Percentiles rank a stretch among this genome's conserved stretches.
phyloP scores from a whole-genome alignment of 2,329 filamentous ascomycete genomes.

The Ilyonectria robusta region DNA sequence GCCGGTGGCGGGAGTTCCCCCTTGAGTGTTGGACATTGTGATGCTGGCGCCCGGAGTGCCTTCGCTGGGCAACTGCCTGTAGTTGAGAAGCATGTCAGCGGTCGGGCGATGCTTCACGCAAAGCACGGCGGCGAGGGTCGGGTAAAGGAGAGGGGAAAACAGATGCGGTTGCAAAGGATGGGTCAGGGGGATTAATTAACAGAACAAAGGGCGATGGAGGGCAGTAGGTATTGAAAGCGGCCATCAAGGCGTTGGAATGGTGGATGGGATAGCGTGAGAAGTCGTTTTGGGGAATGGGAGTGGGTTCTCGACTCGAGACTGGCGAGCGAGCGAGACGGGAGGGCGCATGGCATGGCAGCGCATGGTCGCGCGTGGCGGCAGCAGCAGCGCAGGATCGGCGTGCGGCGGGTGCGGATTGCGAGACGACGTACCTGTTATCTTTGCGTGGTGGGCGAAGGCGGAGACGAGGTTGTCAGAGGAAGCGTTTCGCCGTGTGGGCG shows the following conservation, averaged over 20 bases:
- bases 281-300: slow-evolving; percentile 9
- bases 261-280: slow-evolving; percentile 15
- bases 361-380: slow-evolving; percentile 15
- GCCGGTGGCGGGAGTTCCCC: slow-evolving; percentile 40
- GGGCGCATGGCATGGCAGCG: slow-evolving; percentile 28
- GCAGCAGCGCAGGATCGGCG: slow-evolving; percentile 2
- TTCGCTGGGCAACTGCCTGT: slow-evolving; percentile 46
- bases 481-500: slow-evolving; percentile 32
- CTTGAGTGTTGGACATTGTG: slow-evolving; percentile 52
- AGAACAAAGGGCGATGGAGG: slow-evolving; percentile 24
- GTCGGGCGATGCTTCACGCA: slow-evolving; percentile 30
- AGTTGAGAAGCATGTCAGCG: slow-evolving; percentile 54
- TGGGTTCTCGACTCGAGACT: background rate
- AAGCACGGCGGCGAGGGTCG: slow-evolving; percentile 21
- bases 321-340: slow-evolving; percentile 22
- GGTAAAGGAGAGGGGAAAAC: background rate
- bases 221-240: slow-evolving; percentile 13
- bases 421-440: slow-evolving; percentile 38
- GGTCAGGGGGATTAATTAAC: slow-evolving; percentile 25
- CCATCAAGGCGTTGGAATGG: slow-evolving; percentile 22
- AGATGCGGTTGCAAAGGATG: slow-evolving; percentile 11
- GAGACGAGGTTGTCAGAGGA: slow-evolving; percentile 29
- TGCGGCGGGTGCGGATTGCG: background rate
- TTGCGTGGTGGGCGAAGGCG: slow-evolving; percentile 14
- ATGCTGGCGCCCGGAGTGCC: slow-evolving; percentile 46